phyloP scores from a whole-genome alignment of 1,139 yeast genomes.

The Arxiozyma heterogenica region DNA sequence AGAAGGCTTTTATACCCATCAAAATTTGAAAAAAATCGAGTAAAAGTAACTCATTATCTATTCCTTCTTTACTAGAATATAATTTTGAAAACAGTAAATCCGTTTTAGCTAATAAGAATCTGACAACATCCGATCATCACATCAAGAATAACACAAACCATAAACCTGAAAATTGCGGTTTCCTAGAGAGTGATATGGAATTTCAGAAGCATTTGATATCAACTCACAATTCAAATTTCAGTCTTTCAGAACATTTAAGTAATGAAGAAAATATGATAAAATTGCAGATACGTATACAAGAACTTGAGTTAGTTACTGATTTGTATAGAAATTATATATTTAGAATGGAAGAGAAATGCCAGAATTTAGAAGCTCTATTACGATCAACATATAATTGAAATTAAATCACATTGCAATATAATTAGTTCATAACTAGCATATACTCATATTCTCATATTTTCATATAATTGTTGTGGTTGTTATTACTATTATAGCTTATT shows the following conservation, averaged over 20 bases:
- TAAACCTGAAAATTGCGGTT: not conserved
- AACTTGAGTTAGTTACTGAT: constrained; percentile 83
- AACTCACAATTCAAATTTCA: not conserved
- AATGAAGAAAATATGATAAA: constrained; percentile 42
- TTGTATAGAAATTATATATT: constrained; percentile 70
- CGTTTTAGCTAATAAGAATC: too few relatives aligned
- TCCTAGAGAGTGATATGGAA: not conserved
- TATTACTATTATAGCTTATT: not conserved
- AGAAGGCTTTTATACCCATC: not conserved
- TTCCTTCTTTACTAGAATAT: not conserved
- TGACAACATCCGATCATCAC: not conserved
- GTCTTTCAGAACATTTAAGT: constrained; percentile 10
- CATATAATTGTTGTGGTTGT: too few relatives aligned
- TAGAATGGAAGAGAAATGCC: constrained; percentile 50
- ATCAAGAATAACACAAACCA: too few relatives aligned
- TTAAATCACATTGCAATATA: not conserved
- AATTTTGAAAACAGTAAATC: not conserved
- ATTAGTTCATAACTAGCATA: too few relatives aligned
- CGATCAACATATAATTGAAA: not conserved
- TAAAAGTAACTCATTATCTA: not conserved
- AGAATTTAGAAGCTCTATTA: constrained; percentile 3
- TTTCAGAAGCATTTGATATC: not conserved
- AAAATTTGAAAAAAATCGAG: too few relatives aligned
- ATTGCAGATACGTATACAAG: constrained; percentile 70
- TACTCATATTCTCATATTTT: not conserved